These are phyloP conservation scores for Acer saccharum DNA, from an alignment of 345 rosid species.

Conservation along the genomic window DNA sequence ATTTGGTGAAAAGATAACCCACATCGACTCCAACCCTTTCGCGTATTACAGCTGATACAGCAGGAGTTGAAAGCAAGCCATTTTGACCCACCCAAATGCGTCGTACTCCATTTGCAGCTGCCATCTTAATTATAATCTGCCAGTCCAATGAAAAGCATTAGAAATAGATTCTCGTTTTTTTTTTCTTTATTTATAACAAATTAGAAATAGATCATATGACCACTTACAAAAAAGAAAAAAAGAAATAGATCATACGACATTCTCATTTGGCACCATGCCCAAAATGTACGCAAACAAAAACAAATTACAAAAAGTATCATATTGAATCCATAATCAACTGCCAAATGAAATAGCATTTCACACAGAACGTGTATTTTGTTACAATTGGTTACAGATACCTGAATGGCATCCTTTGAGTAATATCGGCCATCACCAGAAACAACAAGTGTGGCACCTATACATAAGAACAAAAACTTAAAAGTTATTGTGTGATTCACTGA, in stretches of 20 bases:
- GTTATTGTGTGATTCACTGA: not conserved
- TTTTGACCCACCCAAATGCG: constrained; percentile 97
- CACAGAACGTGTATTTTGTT: not conserved
- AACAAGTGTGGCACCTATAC: constrained; percentile 89
- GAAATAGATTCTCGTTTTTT: not conserved
- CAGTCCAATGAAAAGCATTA: constrained; percentile 11
- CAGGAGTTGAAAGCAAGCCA: constrained; percentile 97
- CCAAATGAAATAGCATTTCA: not conserved
- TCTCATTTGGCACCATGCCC: not conserved
- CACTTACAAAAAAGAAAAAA: no score
- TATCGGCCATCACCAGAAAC: constrained; percentile 99
- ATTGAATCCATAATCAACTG: not conserved
- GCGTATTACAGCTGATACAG: constrained; percentile 96
- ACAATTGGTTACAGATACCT: constrained; percentile 51
- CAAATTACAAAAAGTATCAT: not conserved
- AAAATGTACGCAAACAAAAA: not conserved
- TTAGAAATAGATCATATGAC: not conserved
- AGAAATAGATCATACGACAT: not conserved
- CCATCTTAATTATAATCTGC: constrained; percentile 88
- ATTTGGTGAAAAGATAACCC: constrained; percentile 35
- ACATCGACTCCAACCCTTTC: constrained; percentile 92
- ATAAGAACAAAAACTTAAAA: constrained; percentile 7
- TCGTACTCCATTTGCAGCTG: constrained; percentile 96
- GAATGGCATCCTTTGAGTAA: constrained; percentile 90
- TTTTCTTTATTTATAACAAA: not conserved